phyloP scores from a whole-genome alignment of 495 filamentous ascomycete genomes.

The Filosporella fistucella region DNA sequence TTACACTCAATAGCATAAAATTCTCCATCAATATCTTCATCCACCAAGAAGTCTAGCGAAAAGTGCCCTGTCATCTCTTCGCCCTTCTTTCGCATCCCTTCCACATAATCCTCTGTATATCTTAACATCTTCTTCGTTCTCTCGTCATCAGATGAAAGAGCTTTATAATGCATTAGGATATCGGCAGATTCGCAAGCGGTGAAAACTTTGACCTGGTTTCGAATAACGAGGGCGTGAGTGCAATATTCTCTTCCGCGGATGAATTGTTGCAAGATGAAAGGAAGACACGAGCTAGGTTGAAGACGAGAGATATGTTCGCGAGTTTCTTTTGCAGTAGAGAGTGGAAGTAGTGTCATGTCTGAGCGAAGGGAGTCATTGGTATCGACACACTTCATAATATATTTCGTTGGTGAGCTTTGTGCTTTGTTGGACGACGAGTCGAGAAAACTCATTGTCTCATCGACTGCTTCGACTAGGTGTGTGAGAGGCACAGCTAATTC shows the following conservation, averaged over 20 bases:
- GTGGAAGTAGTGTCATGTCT: slow-evolving; percentile 51
- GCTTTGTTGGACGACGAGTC: slow-evolving; percentile 21
- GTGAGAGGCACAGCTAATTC: slow-evolving; percentile 56
- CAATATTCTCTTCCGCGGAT: slow-evolving; percentile 59
- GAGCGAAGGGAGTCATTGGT: slow-evolving; percentile 35
- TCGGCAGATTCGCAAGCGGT: slow-evolving; percentile 53
- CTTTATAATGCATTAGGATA: slow-evolving; percentile 57
- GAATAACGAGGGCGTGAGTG: slow-evolving; percentile 60
- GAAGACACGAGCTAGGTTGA: slow-evolving; percentile 43
- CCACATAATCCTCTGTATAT: slow-evolving; percentile 55
- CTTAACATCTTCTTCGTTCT: slow-evolving; percentile 48
- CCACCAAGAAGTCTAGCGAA: slow-evolving; percentile 60
- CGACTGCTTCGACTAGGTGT: slow-evolving; percentile 48
- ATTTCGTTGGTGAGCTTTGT: no score
- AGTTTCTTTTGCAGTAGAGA: slow-evolving; percentile 44
- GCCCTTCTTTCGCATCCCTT: slow-evolving; percentile 26
- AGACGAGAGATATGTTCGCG: slow-evolving; percentile 47
- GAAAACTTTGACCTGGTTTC: slow-evolving; percentile 55
- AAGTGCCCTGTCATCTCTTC: slow-evolving; percentile 60
- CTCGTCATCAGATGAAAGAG: slow-evolving; percentile 43
- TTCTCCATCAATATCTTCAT: slow-evolving; percentile 18
- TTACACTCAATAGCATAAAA: slow-evolving; percentile 60
- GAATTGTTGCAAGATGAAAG: slow-evolving; percentile 68
- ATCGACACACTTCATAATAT: slow-evolving; percentile 55
- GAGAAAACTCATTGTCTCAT: slow-evolving; percentile 50